phyloP scores from a whole-genome alignment of 371 early-diverging fungal genomes.

The Funneliformis caledonium region DNA sequence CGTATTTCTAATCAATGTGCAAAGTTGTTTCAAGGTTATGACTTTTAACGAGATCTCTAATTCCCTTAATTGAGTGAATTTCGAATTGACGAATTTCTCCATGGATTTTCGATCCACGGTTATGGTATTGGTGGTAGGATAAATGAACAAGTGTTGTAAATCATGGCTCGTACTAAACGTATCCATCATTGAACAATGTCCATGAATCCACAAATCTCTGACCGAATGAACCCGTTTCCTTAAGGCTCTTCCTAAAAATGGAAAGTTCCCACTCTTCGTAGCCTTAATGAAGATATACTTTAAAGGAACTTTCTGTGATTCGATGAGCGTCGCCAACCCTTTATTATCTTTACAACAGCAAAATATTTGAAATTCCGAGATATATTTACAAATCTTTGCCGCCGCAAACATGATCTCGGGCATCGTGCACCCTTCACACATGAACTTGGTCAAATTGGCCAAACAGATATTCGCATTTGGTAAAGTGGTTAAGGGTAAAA shows the following conservation, averaged over 20 bases:
- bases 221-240: not conserved
- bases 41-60: not conserved
- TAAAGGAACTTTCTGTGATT: not conserved
- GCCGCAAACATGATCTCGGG: constrained; percentile 3
- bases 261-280: not conserved
- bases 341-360: constrained; percentile 25
- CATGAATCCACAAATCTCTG: not conserved
- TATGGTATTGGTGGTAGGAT: not conserved
- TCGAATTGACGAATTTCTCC: not conserved
- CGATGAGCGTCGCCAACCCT: constrained; percentile 10
- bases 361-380: not conserved
- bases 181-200: not conserved
- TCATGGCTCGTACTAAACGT: not conserved
- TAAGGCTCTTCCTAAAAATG: not conserved
- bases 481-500: not conserved
- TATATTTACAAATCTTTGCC: constrained; percentile 18
- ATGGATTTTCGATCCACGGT: not conserved
- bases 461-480: not conserved
- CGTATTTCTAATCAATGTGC: constrained; percentile 2
- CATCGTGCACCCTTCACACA: not conserved
- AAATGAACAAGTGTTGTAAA: not conserved
- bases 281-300: not conserved
- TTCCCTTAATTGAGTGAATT: not conserved
- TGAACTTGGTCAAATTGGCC: not conserved
- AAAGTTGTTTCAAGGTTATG: not conserved